Conservation (phyloP, 495 filamentous ascomycete species). For the Echria macrotheca region DNA sequence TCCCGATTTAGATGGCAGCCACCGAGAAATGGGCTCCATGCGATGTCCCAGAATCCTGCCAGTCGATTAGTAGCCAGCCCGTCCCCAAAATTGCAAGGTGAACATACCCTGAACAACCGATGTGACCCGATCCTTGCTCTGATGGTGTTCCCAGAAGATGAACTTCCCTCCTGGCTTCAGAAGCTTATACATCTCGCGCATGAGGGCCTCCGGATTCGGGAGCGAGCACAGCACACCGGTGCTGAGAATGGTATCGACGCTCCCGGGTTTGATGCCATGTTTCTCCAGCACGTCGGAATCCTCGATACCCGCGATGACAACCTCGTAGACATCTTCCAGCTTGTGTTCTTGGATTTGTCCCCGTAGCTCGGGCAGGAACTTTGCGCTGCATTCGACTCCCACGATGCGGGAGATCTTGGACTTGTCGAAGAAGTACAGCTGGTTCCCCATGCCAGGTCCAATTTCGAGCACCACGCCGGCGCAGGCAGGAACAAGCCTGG, state of each 20-base stretch:
- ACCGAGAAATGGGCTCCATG: neutral
- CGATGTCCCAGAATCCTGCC: neutral
- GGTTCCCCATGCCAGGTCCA: slow-evolving; percentile 1
- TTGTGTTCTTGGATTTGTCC: neutral
- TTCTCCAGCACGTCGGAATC: neutral
- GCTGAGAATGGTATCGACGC: neutral
- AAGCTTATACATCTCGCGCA: neutral
- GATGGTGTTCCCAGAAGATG: slow-evolving; percentile 4
- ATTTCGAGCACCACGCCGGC: slow-evolving; percentile 1
- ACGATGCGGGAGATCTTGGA: neutral
- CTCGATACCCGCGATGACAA: neutral
- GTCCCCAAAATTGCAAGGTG: neutral
- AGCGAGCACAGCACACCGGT: neutral
- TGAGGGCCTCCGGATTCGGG: neutral
- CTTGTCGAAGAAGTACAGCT: neutral
- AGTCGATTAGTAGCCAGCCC: neutral
- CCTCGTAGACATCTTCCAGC: neutral
- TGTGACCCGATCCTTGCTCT: neutral
- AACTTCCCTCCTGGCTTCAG: neutral
- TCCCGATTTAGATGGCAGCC: neutral
- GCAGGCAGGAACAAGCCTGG: neutral
- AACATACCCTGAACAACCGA: neutral
- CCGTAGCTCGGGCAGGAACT: neutral
- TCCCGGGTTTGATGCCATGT: neutral
- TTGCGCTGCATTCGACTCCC: slow-evolving; percentile 1